These are phyloP conservation scores for Candida nitratophila DNA, from an alignment of 805 yeast genomes.

Conservation along the genomic window DNA sequence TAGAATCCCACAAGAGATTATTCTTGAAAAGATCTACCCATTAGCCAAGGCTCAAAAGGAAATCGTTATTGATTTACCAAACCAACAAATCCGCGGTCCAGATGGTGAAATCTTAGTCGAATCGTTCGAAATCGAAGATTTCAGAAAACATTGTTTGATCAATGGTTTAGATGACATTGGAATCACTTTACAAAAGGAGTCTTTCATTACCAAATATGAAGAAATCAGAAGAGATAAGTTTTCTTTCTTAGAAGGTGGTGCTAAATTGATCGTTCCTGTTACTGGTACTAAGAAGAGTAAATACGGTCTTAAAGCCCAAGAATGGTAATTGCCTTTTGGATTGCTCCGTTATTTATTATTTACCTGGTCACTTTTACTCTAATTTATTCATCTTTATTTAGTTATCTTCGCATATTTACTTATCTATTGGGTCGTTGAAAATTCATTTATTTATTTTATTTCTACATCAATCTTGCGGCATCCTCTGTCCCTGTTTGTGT, in stretches of 20 bases:
- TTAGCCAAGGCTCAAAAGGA: slow-evolving; percentile 66
- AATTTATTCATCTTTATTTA: no score
- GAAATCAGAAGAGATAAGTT: slow-evolving; percentile 66
- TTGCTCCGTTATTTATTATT: neutral
- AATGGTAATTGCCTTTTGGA: slow-evolving; percentile 42
- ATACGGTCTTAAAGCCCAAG: slow-evolving; percentile 64
- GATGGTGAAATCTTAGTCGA: slow-evolving; percentile 71
- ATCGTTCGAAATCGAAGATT: slow-evolving; percentile 79
- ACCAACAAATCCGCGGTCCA: slow-evolving; percentile 67
- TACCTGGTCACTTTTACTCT: neutral
- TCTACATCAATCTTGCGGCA: no score
- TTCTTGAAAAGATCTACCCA: slow-evolving; percentile 67
- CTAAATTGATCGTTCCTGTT: slow-evolving; percentile 55
- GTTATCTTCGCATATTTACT: no score
- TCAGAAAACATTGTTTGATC: slow-evolving; percentile 90
- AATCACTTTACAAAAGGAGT: slow-evolving; percentile 85
- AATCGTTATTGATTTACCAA: slow-evolving; percentile 77
- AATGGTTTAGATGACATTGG: slow-evolving; percentile 98
- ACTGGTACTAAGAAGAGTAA: slow-evolving; percentile 62
- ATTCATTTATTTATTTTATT: no score
- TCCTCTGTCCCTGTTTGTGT: no score
- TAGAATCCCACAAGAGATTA: slow-evolving; percentile 75
- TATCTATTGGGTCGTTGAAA: no score
- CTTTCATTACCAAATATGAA: slow-evolving; percentile 68
- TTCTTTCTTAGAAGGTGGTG: slow-evolving; percentile 91